Conservation (phyloP, 140 eudicot species). For the Flaveria floridana region DNA sequence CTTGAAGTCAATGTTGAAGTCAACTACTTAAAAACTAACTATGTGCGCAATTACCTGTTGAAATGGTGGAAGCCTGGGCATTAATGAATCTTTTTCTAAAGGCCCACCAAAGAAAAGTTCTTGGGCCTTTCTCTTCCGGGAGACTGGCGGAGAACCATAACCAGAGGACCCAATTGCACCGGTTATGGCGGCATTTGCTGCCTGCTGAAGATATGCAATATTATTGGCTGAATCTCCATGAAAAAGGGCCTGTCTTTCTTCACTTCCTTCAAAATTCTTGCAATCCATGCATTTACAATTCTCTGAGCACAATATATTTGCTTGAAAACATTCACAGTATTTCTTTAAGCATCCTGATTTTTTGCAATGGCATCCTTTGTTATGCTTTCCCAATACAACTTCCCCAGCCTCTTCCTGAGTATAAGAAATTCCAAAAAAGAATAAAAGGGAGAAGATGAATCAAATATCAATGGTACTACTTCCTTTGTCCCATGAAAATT, state of each 20-base stretch:
- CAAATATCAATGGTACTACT: background rate
- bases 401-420: slow-evolving; percentile 52
- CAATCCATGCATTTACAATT: slow-evolving; percentile 80
- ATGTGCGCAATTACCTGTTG: slow-evolving; percentile 45
- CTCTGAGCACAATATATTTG: slow-evolving; percentile 69
- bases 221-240: slow-evolving; percentile 39
- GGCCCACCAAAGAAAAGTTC: slow-evolving; percentile 43
- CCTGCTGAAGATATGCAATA: slow-evolving; percentile 51
- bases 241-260: slow-evolving; percentile 56
- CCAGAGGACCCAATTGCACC: slow-evolving; percentile 57
- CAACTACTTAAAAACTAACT: slow-evolving; percentile 32
- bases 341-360: slow-evolving; percentile 84
- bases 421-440: background rate
- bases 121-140: slow-evolving; percentile 45
- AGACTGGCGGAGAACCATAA: slow-evolving; percentile 41
- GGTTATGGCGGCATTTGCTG: slow-evolving; percentile 61
- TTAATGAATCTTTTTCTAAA: slow-evolving; percentile 48
- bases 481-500: background rate
- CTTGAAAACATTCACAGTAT: slow-evolving; percentile 84
- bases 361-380: slow-evolving; percentile 84
- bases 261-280: slow-evolving; percentile 77
- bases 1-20: slow-evolving; percentile 16
- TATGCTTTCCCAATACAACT: slow-evolving; percentile 45
- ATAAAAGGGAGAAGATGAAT: slow-evolving; percentile 2
- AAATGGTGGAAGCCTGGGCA: slow-evolving; percentile 47